These are phyloP conservation scores for Juglanconis oblonga DNA, from an alignment of 2,329 filamentous ascomycete genomes.

Conservation along the genomic window DNA sequence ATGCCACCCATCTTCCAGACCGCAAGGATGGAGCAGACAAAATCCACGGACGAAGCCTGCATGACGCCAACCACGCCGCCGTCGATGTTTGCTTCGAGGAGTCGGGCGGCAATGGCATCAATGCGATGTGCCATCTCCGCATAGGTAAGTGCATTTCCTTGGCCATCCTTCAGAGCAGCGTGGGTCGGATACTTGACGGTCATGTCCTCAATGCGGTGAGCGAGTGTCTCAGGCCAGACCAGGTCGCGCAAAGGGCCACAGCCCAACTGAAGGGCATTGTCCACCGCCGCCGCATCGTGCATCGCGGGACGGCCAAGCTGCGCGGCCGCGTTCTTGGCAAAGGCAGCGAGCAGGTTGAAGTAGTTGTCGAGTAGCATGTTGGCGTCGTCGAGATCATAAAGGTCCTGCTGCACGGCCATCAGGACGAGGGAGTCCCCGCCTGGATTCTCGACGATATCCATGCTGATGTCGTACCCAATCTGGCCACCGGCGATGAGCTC, in stretches of 20 bases:
- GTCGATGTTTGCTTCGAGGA: conserved; percentile 22
- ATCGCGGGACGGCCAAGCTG: not conserved
- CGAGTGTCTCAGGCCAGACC: conserved; percentile 31
- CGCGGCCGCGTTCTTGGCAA: conserved; percentile 17
- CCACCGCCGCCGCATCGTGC: not conserved
- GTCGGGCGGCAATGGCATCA: conserved; percentile 30
- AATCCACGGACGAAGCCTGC: conserved; percentile 32
- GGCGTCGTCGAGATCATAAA: not conserved
- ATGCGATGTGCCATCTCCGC: conserved; percentile 29
- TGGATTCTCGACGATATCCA: conserved; percentile 36
- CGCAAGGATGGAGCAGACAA: conserved; percentile 36
- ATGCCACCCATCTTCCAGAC: too few species aligned
- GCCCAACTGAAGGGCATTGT: conserved; percentile 16
- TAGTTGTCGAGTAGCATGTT: conserved; percentile 13
- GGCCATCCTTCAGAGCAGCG: conserved; percentile 20
- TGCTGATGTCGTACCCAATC: conserved; percentile 28
- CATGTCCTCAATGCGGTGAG: conserved; percentile 34
- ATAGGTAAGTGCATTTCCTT: conserved; percentile 32
- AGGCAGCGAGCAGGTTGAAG: conserved; percentile 21
- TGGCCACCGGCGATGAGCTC: conserved; percentile 2
- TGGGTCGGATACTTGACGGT: conserved; percentile 21
- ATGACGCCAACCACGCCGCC: conserved; percentile 36
- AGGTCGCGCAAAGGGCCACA: not conserved
- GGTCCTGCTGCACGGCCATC: not conserved
- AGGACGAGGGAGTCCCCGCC: conserved; percentile 10